phyloP scores from a whole-genome alignment of 495 filamentous ascomycete species.

The Aspergillus affinis region DNA sequence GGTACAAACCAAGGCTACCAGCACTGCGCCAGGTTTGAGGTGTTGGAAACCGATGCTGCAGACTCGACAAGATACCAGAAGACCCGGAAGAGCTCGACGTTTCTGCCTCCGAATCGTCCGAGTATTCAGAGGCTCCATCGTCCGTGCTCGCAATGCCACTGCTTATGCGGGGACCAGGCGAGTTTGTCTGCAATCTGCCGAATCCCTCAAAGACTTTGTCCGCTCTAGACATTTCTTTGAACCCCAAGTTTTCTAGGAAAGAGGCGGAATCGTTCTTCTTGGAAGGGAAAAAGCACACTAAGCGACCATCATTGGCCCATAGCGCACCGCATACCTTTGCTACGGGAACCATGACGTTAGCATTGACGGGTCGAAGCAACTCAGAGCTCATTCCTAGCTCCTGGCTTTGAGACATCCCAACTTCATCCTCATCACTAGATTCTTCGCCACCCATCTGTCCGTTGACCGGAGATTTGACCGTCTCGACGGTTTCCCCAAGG shows the following conservation, averaged over 20 bases:
- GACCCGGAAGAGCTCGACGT: conserved; percentile 72
- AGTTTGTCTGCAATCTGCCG: conserved; percentile 69
- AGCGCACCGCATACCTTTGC: conserved; percentile 72
- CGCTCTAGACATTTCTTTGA: conserved; percentile 59
- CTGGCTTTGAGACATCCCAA: conserved; percentile 52
- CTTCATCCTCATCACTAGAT: conserved; percentile 87
- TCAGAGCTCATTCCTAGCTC: conserved; percentile 57
- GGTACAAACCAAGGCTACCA: conserved; percentile 44
- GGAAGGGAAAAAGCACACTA: conserved; percentile 85
- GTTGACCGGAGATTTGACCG: conserved; percentile 50
- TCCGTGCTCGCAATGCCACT: conserved; percentile 48
- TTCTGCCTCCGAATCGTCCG: conserved; percentile 65
- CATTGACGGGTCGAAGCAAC: conserved; percentile 56
- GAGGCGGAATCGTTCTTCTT: conserved; percentile 71
- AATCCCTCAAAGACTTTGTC: conserved; percentile 83
- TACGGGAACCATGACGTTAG: conserved; percentile 73
- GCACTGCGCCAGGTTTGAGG: conserved; percentile 55
- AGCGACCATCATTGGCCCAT: conserved; percentile 73
- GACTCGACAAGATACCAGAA: conserved; percentile 52
- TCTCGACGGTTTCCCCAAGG: conserved; percentile 46
- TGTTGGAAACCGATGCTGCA: conserved; percentile 50
- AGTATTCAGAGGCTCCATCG: conserved; percentile 55
- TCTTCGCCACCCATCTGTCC: conserved; percentile 63
- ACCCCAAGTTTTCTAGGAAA: conserved; percentile 60
- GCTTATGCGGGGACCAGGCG: conserved; percentile 49